Percentiles rank a stretch among this genome's conserved stretches.
Evolutionary conservation across 2,329 filamentous ascomycete species (phyloP).

Genomic region (Cercospora canescens): DNA sequence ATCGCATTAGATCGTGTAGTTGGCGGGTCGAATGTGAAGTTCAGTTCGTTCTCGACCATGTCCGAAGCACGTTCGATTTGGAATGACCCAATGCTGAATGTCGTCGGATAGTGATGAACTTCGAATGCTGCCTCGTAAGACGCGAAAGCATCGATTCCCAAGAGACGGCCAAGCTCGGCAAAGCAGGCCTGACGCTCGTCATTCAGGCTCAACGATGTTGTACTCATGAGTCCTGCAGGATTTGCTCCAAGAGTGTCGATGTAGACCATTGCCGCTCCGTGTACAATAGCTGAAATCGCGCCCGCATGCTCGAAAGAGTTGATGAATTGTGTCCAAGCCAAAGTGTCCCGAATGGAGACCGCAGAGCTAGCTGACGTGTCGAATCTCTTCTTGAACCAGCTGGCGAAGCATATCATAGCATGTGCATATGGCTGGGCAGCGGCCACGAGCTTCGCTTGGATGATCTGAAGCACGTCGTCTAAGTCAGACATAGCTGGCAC

Average conservation of each 20-base stretch:
- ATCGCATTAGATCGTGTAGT: conserved; percentile 90
- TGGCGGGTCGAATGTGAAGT: conserved; percentile 81
- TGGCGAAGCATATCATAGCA: conserved; percentile 80
- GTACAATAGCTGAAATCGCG: conserved; percentile 54
- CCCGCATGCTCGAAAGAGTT: conserved; percentile 50
- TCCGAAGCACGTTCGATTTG: conserved; percentile 50
- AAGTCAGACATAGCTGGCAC: conserved; percentile 83
- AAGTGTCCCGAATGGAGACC: conserved; percentile 87
- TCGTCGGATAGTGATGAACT: conserved; percentile 55
- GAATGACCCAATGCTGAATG: conserved; percentile 74
- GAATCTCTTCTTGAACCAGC: conserved; percentile 85
- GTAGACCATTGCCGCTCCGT: conserved; percentile 93
- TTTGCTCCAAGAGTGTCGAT: conserved; percentile 95
- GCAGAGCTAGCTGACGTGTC: conserved; percentile 72
- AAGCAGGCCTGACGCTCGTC: conserved; percentile 74
- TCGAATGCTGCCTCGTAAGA: conserved; percentile 66
- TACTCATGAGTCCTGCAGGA: conserved; percentile 80
- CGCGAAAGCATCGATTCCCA: conserved; percentile 61
- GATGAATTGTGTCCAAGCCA: conserved; percentile 92
- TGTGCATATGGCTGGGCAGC: conserved; percentile 60
- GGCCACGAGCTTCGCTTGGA: conserved; percentile 69
- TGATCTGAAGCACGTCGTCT: conserved; percentile 85
- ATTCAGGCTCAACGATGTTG: conserved; percentile 67
- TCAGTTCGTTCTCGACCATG: conserved; percentile 43
- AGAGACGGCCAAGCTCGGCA: conserved; percentile 66